Conservation (phyloP, 495 filamentous ascomycete genomes). For the Arthonia radiata region DNA sequence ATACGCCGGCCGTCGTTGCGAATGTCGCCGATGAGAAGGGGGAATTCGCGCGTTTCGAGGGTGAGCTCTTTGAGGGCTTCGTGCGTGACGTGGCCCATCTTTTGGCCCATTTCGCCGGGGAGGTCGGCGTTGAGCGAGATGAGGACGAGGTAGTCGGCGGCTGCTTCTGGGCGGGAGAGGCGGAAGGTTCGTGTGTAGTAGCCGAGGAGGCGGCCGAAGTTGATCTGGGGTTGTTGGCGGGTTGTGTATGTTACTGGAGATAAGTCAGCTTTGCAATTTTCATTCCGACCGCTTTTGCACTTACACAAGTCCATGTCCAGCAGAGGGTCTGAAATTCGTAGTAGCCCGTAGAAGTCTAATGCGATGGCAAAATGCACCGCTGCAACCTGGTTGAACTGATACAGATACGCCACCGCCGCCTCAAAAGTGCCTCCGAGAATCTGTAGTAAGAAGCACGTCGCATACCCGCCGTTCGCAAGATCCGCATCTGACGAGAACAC, state of each 20-base stretch:
- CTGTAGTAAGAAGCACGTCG: constrained; percentile 78
- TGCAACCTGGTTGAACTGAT: constrained; percentile 46
- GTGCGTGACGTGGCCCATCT: constrained; percentile 64
- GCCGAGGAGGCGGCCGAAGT: constrained; percentile 78
- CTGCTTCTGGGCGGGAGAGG: constrained; percentile 57
- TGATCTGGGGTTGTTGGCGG: constrained; percentile 66
- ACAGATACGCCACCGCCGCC: constrained; percentile 73
- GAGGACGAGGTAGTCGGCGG: constrained; percentile 77
- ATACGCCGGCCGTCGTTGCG: constrained; percentile 56
- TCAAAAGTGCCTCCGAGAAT: constrained; percentile 87
- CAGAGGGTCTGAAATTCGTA: constrained; percentile 44
- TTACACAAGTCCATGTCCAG: background rate
- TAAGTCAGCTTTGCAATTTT: background rate
- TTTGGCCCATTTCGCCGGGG: constrained; percentile 40
- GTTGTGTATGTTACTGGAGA: constrained; percentile 36
- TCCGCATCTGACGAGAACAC: constrained; percentile 58
- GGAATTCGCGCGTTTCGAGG: constrained; percentile 82
- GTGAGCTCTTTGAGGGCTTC: constrained; percentile 88
- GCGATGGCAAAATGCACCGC: constrained; percentile 89
- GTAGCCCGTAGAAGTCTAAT: constrained; percentile 69
- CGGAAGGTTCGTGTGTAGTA: constrained; percentile 93
- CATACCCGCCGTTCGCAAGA: constrained; percentile 44
- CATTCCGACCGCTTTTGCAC: background rate
- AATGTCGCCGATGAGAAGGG: constrained; percentile 79
- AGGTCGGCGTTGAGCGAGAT: constrained; percentile 86